A percentile compares a stretch with the other conserved stretches of the same genome.
Evolutionary conservation across 768 basidiomycete genomes (phyloP).

Genomic region (Podaxis sp.): DNA sequence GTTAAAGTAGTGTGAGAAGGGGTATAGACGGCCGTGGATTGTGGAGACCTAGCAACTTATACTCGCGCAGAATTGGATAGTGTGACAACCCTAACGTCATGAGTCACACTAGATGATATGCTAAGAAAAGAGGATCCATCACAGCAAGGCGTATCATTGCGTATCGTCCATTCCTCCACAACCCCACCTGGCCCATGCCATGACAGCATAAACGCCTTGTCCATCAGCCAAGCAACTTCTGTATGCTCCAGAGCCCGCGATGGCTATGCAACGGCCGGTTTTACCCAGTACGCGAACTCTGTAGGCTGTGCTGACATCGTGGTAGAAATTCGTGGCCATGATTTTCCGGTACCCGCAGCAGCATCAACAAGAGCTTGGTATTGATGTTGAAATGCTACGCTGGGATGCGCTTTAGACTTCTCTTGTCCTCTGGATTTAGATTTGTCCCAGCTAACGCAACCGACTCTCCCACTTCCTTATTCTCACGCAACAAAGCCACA

Average conservation of each 20-base stretch:
- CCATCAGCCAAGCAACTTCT: not conserved
- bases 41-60: conserved; percentile 5
- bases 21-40: not conserved
- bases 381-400: not conserved
- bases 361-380: not conserved
- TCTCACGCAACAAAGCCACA: not conserved
- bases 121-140: not conserved
- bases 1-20: not conserved
- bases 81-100: conserved; percentile 3
- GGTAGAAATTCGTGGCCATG: not conserved
- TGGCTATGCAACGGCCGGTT: not conserved
- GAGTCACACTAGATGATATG: not conserved
- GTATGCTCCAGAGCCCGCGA: not conserved
- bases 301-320: not conserved
- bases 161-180: not conserved
- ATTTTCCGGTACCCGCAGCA: not conserved
- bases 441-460: not conserved
- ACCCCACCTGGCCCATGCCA: not conserved
- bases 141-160: not conserved
- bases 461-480: not conserved
- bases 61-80: not conserved
- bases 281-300: not conserved
- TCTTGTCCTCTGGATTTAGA: not conserved
- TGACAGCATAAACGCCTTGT: not conserved
- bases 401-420: not conserved